Base-by-base conservation (phyloP, 345 rosid genomes). In the Ceriops tagal region DNA sequence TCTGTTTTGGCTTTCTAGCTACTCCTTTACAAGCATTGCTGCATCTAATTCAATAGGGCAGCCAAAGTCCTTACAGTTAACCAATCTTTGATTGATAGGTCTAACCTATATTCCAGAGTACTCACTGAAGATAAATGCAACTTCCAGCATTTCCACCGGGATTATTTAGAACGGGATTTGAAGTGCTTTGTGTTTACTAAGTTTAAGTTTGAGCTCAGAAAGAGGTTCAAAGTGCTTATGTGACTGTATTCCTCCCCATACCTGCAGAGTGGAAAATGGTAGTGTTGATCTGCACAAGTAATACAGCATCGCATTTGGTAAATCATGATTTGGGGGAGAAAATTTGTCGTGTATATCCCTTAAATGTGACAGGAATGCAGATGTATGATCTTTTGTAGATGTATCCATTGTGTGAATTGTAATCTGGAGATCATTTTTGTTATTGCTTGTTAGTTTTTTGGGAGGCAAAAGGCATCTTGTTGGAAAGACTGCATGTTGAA, bases 101-200 rank as follows among this genome's bases (percentile, higher is more conserved):
- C 79, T 83, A 10, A 87, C 92, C 5, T 96, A 90, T 77, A 75
- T 89, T 53, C 97, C 99, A 8, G 96, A 96, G 86, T 88, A 84
- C 76, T 86, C 97, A 0, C 78, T 90, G 77, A 86, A 84, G 90
- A 96, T 96, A 84, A 96, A 90, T 73, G 90, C 99, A 28, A 89
- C 97, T 21, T 85, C 93, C 69, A 89, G 99, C 82, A 77, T 92
- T 75, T 90, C 91, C 71, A 81, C 90, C 0, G 91, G 89, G 73
- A 84, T 92, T 32, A n/a, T 64, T 21, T 77, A 73, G 77, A 37
- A 62, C 24, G 5, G 55, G 56, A 55, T 62, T 1, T 61, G n/a
- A 6, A 43, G 39, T 66, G 37, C 27, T 31, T 60, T 31, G 20
- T 61, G 56, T 66, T 43, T 71, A 49, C 56, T 66, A 32, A 10